phyloP scores from a whole-genome alignment of 1,284 basidiomycete genomes.

The Cutaneotrichosporon mucoides region DNA sequence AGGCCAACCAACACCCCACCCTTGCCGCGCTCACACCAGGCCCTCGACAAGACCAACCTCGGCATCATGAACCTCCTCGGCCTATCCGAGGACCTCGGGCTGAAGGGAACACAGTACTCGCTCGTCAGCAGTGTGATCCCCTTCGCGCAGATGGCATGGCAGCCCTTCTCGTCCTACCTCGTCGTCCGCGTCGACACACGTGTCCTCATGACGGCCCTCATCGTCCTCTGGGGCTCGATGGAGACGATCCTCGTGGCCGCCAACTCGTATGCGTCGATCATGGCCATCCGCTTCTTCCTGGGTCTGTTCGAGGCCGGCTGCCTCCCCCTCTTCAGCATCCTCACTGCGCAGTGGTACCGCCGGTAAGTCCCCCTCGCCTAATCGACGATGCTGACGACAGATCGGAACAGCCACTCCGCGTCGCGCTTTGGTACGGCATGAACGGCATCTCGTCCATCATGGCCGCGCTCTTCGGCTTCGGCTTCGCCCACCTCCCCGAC shows the following conservation, averaged over 20 bases:
- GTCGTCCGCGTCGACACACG: conserved; percentile 41
- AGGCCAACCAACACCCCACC: too few species aligned
- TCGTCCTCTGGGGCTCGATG: conserved; percentile 39
- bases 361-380: conserved; percentile 15
- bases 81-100: conserved; percentile 29
- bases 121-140: conserved; percentile 36
- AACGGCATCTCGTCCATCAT: conserved; percentile 41
- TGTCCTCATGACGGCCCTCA: conserved; percentile 40
- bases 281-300: conserved; percentile 44
- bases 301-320: conserved; percentile 50
- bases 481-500: conserved; percentile 11
- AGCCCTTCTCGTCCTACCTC: conserved; percentile 46
- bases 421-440: conserved; percentile 46
- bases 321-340: conserved; percentile 46
- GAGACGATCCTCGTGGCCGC: conserved; percentile 38
- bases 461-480: conserved; percentile 25
- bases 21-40: background rate
- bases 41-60: conserved; percentile 35
- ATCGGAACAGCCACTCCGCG: conserved; percentile 40
- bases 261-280: conserved; percentile 26
- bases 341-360: conserved; percentile 48
- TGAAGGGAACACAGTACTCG: conserved; percentile 36
- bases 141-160: conserved; percentile 44
- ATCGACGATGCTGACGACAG: background rate
- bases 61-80: conserved; percentile 23